These are phyloP conservation scores for Proliferodiscus dingleyae DNA, from an alignment of 2,329 filamentous ascomycete species.

Conservation along the genomic window DNA sequence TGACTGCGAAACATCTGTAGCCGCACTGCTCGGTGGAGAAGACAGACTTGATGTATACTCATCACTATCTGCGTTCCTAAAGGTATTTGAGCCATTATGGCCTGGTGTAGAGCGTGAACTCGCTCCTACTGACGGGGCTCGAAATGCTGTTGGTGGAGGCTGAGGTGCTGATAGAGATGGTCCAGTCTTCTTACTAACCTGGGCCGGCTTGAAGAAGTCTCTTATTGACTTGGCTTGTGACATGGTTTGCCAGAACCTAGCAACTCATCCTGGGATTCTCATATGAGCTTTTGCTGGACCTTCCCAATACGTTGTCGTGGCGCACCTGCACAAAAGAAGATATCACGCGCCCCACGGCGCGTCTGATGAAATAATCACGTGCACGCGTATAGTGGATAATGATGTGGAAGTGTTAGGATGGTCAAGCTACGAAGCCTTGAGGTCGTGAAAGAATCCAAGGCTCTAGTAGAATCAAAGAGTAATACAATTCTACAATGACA, in stretches of 20 bases:
- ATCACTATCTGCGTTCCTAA: not conserved
- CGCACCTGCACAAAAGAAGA: not conserved
- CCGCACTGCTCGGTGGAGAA: conserved; percentile 11
- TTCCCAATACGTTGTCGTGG: not conserved
- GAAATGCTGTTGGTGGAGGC: conserved; percentile 2
- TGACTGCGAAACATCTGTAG: not conserved
- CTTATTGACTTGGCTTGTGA: conserved; percentile 16
- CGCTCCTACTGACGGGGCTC: no score
- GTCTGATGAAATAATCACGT: no score
- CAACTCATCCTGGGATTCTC: not conserved
- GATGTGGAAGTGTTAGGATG: no score
- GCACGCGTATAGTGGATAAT: no score
- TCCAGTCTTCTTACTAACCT: conserved; percentile 1
- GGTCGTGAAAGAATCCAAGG: no score
- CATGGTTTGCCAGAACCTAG: conserved; percentile 6
- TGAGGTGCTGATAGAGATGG: not conserved
- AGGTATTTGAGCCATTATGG: not conserved
- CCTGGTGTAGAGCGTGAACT: not conserved
- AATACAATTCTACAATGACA: no score
- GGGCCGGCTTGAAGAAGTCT: conserved; percentile 16
- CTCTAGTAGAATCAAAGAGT: no score
- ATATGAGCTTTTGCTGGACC: not conserved
- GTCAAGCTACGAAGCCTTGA: no score
- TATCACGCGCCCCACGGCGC: not conserved
- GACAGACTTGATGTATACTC: conserved; percentile 14